These are phyloP conservation scores for Mycena filopes DNA, from an alignment of 768 basidiomycete genomes.

Conservation along the genomic window DNA sequence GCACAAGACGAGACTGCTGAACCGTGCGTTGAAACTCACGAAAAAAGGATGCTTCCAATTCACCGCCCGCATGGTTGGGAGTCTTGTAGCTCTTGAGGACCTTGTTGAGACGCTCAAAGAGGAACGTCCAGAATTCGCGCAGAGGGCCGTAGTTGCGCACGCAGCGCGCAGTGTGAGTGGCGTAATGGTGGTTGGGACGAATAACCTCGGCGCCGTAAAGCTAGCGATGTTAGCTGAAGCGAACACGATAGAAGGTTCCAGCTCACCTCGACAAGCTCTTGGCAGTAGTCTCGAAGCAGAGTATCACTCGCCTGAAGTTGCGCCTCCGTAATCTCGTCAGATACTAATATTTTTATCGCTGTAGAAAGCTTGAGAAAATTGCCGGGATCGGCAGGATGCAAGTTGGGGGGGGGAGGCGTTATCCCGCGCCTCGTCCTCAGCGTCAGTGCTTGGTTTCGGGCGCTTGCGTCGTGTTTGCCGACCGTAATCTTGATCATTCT, in stretches of 20 bases:
- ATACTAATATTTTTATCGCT: not conserved
- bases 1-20: not conserved
- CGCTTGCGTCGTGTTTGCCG: slow-evolving; percentile 13
- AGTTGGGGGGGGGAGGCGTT: not conserved
- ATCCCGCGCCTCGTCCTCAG: slow-evolving; percentile 2
- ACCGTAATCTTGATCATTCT: slow-evolving; percentile 1
- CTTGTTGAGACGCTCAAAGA: not conserved
- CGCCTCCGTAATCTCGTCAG: not conserved
- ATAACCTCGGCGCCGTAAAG: not conserved
- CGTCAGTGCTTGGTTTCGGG: not conserved
- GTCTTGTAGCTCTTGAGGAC: not conserved
- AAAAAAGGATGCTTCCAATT: not conserved
- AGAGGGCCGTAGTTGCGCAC: not conserved
- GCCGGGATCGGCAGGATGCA: not conserved
- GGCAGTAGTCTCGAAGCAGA: not conserved
- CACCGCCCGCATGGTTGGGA: not conserved
- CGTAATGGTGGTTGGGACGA: not conserved
- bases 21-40: not conserved
- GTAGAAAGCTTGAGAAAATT: not conserved
- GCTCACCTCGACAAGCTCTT: not conserved
- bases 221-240: not conserved
- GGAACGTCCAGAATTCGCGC: not conserved
- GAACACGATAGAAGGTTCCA: not conserved
- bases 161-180: not conserved
- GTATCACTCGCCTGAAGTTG: not conserved